Conservation (phyloP, 2,329 filamentous ascomycete genomes). For the Colletotrichum tropicicola region DNA sequence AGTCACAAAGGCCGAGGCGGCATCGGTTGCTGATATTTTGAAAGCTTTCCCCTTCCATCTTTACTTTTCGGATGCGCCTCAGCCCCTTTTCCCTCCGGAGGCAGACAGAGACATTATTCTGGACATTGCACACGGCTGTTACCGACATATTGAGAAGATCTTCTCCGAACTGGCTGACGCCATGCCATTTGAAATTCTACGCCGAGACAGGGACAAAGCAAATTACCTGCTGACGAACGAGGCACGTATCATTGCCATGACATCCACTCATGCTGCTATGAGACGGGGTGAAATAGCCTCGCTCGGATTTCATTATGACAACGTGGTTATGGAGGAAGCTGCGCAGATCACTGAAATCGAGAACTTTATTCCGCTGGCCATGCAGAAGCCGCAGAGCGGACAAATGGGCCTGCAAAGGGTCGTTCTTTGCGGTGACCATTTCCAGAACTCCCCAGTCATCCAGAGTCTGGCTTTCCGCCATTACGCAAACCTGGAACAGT, state of each 20-base stretch:
- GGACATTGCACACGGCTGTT: slow-evolving; percentile 85
- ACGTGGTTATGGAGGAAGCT: slow-evolving; percentile 97
- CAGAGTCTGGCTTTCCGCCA: slow-evolving; percentile 94
- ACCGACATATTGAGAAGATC: slow-evolving; percentile 87
- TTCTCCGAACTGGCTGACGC: slow-evolving; percentile 94
- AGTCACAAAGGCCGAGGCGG: slow-evolving; percentile 61
- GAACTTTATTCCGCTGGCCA: slow-evolving; percentile 92
- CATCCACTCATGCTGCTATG: slow-evolving; percentile 97
- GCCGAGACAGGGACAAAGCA: slow-evolving; percentile 88
- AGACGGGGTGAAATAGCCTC: slow-evolving; percentile 87
- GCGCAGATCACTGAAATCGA: slow-evolving; percentile 98
- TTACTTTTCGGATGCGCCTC: slow-evolving; percentile 89
- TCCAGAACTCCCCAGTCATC: slow-evolving; percentile 95
- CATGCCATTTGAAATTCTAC: slow-evolving; percentile 92
- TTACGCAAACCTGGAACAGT: slow-evolving; percentile 96
- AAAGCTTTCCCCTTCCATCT: slow-evolving; percentile 84
- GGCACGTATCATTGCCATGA: slow-evolving; percentile 98
- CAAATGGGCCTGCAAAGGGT: slow-evolving; percentile 84
- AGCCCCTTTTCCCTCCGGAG: slow-evolving; percentile 79
- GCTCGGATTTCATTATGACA: slow-evolving; percentile 97
- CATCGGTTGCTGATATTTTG: slow-evolving; percentile 69
- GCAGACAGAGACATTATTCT: slow-evolving; percentile 72
- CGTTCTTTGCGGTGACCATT: slow-evolving; percentile 92
- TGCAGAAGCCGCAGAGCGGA: slow-evolving; percentile 82
- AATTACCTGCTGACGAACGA: slow-evolving; percentile 96